These are phyloP conservation scores for Pittosporum tobira DNA, from an alignment of 129 eudicot genomes.

Conservation along the genomic window DNA sequence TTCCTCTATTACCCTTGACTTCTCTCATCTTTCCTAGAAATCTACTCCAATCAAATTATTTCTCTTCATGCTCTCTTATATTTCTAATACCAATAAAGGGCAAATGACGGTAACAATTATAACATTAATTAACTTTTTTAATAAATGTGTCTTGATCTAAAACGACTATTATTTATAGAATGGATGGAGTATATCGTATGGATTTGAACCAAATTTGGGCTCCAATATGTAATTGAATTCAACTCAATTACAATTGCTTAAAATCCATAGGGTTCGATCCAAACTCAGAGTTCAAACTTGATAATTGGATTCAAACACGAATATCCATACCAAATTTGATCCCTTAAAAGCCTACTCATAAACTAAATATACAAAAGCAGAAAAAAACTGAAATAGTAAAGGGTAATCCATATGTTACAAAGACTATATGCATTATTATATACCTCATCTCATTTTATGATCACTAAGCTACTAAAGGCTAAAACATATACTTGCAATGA, in stretches of 20 bases:
- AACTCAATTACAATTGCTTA: constrained; percentile 2
- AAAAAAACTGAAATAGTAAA: not conserved
- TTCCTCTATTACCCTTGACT: no score
- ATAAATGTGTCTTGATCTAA: no score
- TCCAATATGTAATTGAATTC: not conserved
- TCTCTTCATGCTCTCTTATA: no score
- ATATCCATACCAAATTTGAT: not conserved
- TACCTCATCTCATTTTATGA: not conserved
- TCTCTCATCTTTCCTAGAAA: no score
- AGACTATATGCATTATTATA: not conserved
- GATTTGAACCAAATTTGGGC: not conserved
- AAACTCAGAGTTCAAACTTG: not conserved
- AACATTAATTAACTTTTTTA: no score
- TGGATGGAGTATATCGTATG: no score
- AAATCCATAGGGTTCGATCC: not conserved
- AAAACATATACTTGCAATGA: not conserved
- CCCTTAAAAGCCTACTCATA: not conserved
- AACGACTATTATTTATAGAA: no score
- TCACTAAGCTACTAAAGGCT: not conserved
- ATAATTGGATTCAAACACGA: not conserved
- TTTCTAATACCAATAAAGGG: no score
- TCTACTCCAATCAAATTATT: no score
- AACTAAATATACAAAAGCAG: not conserved
- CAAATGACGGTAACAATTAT: no score
- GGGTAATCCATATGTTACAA: not conserved